A percentile compares a stretch with the other conserved stretches of the same genome.
Evolutionary conservation across 305 asterid species (phyloP).

Genomic region (Andrographis paniculata): DNA sequence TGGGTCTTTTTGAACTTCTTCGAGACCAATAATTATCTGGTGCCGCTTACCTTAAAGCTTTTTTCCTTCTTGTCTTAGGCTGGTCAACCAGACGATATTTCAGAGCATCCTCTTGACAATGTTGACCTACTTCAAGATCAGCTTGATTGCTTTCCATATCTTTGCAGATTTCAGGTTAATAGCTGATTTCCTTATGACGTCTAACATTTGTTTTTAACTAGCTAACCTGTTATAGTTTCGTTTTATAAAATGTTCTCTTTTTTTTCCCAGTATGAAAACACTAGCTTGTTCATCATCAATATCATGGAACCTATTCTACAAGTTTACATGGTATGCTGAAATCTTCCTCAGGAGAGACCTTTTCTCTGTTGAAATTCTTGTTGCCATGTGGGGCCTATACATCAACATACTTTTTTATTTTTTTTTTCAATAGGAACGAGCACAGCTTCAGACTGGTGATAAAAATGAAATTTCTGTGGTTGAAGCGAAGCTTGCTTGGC

Average conservation of each 20-base stretch:
- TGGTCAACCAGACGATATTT: conserved; percentile 65
- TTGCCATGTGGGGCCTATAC: conserved; percentile 12
- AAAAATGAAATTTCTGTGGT: conserved; percentile 54
- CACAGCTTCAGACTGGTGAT: conserved; percentile 65
- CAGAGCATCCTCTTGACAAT: conserved; percentile 93
- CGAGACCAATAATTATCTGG: conserved; percentile 6
- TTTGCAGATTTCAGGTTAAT: conserved; percentile 89
- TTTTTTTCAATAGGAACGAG: conserved; percentile 53
- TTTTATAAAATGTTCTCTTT: conserved; percentile 15
- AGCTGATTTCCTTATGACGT: conserved; percentile 4
- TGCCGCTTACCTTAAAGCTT: conserved; percentile 6
- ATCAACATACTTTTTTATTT: conserved; percentile 11
- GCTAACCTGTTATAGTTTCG: conserved; percentile 6
- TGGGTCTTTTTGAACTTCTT: conserved; percentile 13
- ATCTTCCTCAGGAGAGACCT: conserved; percentile 10
- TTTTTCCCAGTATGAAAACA: conserved; percentile 80
- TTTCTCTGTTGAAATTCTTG: conserved; percentile 11
- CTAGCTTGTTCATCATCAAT: conserved; percentile 83
- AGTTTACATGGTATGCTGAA: conserved; percentile 64
- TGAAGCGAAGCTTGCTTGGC: conserved; percentile 95
- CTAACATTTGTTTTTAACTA: conserved; percentile 10
- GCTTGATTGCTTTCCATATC: conserved; percentile 88
- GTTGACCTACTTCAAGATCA: conserved; percentile 99
- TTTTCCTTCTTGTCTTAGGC: conserved; percentile 41
- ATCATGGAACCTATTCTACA: conserved; percentile 88